These are phyloP conservation scores for Colletotrichum endophyticum DNA, from an alignment of 2,329 filamentous ascomycete genomes.

Conservation along the genomic window DNA sequence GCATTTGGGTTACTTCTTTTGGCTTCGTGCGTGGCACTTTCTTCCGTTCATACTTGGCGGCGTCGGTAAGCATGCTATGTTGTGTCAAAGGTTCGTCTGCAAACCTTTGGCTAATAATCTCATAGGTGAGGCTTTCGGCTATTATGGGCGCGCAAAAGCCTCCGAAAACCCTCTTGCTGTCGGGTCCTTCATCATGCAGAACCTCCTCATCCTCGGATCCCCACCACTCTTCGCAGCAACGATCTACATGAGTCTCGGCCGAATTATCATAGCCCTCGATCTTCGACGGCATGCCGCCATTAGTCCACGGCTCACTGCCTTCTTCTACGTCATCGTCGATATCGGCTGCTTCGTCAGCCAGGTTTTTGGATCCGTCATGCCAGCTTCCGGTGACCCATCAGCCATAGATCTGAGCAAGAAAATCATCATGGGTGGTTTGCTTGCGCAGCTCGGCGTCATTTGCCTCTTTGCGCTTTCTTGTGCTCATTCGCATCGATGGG, in stretches of 20 bases:
- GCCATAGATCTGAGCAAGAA: slow-evolving; percentile 21
- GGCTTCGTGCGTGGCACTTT: slow-evolving; percentile 1
- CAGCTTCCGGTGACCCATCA: slow-evolving; percentile 21
- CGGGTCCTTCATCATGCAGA: slow-evolving; percentile 39
- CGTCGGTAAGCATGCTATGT: background rate
- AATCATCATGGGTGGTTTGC: slow-evolving; percentile 39
- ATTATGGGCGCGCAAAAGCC: slow-evolving; percentile 9
- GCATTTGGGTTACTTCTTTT: background rate
- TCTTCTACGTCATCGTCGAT: slow-evolving; percentile 53
- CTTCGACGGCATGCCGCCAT: slow-evolving; percentile 42
- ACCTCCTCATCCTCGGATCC: slow-evolving; percentile 40
- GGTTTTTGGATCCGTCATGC: slow-evolving; percentile 34
- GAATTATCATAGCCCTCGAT: slow-evolving; percentile 34
- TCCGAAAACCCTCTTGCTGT: background rate
- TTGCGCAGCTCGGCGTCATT: slow-evolving; percentile 56
- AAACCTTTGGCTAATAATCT: background rate
- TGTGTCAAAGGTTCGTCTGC: no score
- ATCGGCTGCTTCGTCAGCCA: slow-evolving; percentile 47
- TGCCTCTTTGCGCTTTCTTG: slow-evolving; percentile 41
- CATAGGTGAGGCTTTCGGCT: slow-evolving; percentile 16
- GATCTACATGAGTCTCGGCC: slow-evolving; percentile 45
- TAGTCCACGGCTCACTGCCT: slow-evolving; percentile 41
- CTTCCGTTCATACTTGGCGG: background rate
- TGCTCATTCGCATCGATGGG: background rate
- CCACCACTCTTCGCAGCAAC: slow-evolving; percentile 44